Percentiles rank a stretch among this genome's conserved stretches.
Conservation (phyloP, 805 yeast species). For the Ogataea zsoltii region DNA sequence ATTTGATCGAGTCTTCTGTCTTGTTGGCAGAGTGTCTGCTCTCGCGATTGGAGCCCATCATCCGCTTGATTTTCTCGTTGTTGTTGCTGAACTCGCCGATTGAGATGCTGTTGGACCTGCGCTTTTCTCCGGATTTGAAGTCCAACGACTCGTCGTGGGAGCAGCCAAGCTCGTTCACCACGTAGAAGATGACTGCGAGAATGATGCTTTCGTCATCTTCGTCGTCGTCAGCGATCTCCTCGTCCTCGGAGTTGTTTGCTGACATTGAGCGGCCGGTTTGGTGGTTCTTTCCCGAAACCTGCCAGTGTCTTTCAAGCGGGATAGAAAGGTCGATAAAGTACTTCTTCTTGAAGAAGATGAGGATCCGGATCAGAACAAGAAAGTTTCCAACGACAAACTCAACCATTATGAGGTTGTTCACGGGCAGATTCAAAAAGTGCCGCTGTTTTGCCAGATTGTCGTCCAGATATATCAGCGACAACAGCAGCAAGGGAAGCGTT, state of each 20-base stretch:
- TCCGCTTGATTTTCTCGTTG: conserved; percentile 26
- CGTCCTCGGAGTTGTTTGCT: conserved; percentile 18
- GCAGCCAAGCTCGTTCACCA: conserved; percentile 31
- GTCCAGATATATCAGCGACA: conserved; percentile 31
- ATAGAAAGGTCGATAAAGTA: conserved; percentile 25
- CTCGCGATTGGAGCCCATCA: conserved; percentile 13
- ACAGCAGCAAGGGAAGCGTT: conserved; percentile 48
- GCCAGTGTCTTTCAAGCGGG: conserved; percentile 26
- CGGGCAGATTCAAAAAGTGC: conserved; percentile 33
- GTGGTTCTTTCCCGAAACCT: conserved; percentile 10
- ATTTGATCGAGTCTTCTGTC: conserved; percentile 21
- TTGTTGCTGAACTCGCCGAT: conserved; percentile 31
- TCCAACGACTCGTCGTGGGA: conserved; percentile 10
- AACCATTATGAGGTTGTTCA: conserved; percentile 36
- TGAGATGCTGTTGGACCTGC: conserved; percentile 28
- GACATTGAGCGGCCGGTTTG: conserved; percentile 3
- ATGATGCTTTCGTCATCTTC: conserved; percentile 33
- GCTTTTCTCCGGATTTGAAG: conserved; percentile 8
- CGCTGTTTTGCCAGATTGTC: conserved; percentile 30
- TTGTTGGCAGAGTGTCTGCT: conserved; percentile 11
- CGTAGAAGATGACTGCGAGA: conserved; percentile 30
- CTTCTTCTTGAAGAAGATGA: conserved; percentile 35
- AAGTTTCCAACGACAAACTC: conserved; percentile 48
- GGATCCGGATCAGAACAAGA: conserved; percentile 43
- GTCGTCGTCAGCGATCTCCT: conserved; percentile 18